Base-by-base conservation (phyloP, 1,284 basidiomycete species). In the Melampsora allii-populina region DNA sequence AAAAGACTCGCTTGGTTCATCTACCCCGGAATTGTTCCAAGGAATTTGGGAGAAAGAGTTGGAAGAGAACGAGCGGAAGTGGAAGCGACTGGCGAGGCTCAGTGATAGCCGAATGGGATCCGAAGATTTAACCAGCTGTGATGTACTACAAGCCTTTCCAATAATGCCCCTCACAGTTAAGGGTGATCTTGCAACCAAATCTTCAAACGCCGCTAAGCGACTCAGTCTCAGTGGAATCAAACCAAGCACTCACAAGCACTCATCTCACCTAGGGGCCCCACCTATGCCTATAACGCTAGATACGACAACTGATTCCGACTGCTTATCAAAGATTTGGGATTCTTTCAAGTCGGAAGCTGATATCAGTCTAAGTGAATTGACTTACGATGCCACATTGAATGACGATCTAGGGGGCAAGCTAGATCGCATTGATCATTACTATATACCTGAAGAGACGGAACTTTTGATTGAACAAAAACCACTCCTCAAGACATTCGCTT, bases 291-390 rank as follows among this genome's bases (percentile, higher is more conserved):
- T 42, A 42, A 14, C 39, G 9, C 39, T 12, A 14, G 39, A 42
- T 42, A 42, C 12, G 14, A 2, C 12, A 42, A 56, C 17, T 9
- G 50, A 56, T 12, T 5, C 50, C 42, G 68, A 72, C 17, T 36
- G 50, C n/a, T 33, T 72, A 29, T 59, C 61, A 42, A 29, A 64
- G 56, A 50, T 72, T 4, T 72, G 68, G 68, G 63, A 72, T 61
- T 72, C 68, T 21, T 72, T 72, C 68, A 72, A 72, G 39, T 72
- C 29, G 29, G 68, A 72, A 21, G 63, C 68, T 39, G 68, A 72
- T 27, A 46, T 72, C 3, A 72, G 68, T 45, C 61, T 72, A 33
- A 72, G 68, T 64, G 68, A 72, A 39, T 65, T 72, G 19, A 72
- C 6, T 42, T 53, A 53, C 50, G 68, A 71, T 33, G 21, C 31